A percentile compares a stretch with the other conserved stretches of the same genome.
Evolutionary conservation across 2,329 filamentous ascomycete genomes (phyloP).

Genomic region (Coniochaeta hoffmannii): DNA sequence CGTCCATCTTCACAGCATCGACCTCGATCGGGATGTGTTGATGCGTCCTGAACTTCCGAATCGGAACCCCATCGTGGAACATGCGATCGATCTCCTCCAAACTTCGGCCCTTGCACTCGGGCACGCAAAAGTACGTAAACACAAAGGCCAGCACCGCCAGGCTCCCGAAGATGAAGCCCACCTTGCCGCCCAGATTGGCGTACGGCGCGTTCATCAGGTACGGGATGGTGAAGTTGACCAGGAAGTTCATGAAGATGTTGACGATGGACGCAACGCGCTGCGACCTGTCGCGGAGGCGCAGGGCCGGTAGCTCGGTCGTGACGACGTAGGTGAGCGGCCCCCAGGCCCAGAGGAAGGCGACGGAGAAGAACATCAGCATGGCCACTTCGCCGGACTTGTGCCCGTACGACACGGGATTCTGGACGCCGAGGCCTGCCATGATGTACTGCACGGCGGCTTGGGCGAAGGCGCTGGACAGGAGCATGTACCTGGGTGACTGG

Average conservation of each 20-base stretch:
- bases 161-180: conserved; percentile 27
- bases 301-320: conserved; percentile 24
- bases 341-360: conserved; percentile 25
- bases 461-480: conserved; percentile 16
- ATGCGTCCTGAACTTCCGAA: conserved; percentile 12
- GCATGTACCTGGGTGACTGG: conserved; percentile 7
- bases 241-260: conserved; percentile 23
- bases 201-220: conserved; percentile 28
- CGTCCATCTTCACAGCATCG: neutral
- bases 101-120: conserved; percentile 28
- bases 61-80: conserved; percentile 10
- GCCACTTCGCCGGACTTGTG: conserved; percentile 22
- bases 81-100: conserved; percentile 29
- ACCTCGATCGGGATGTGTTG: neutral
- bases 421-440: conserved; percentile 28
- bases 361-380: conserved; percentile 21
- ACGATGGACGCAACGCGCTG: conserved; percentile 19
- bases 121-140: conserved; percentile 23
- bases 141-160: conserved; percentile 15
- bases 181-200: conserved; percentile 24
- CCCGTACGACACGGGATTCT: conserved; percentile 7
- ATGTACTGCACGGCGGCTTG: conserved; percentile 18
- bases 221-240: conserved; percentile 27
- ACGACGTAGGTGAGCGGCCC: conserved; percentile 27
- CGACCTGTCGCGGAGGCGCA: conserved; percentile 22